phyloP scores from a whole-genome alignment of 2,329 filamentous ascomycete genomes.

The Chaetoscypha palmicola region DNA sequence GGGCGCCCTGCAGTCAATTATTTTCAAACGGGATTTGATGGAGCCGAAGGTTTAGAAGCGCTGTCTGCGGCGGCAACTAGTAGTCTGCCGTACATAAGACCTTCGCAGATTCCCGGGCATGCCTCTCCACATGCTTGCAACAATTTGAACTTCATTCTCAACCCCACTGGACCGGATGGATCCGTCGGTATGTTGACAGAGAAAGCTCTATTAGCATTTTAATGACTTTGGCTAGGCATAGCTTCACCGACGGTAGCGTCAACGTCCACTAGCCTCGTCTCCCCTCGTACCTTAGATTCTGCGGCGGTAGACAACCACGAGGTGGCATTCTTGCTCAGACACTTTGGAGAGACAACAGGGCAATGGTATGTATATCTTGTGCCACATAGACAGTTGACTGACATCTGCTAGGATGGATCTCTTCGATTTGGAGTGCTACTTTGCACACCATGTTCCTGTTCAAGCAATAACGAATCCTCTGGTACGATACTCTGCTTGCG shows the following conservation, averaged over 20 bases:
- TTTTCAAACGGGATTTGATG: slow-evolving; percentile 25
- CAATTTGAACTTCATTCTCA: slow-evolving; percentile 51
- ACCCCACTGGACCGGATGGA: slow-evolving; percentile 30
- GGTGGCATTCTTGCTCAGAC: slow-evolving; percentile 50
- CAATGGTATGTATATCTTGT: slow-evolving; percentile 40
- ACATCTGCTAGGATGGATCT: slow-evolving; percentile 41
- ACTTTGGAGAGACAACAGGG: slow-evolving; percentile 53
- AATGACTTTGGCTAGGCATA: slow-evolving; percentile 29
- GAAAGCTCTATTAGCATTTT: neutral
- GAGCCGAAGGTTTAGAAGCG: slow-evolving; percentile 46
- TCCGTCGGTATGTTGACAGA: slow-evolving; percentile 19
- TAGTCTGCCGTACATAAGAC: slow-evolving; percentile 32
- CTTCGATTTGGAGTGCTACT: slow-evolving; percentile 50
- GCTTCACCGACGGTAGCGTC: slow-evolving; percentile 35
- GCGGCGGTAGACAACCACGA: slow-evolving; percentile 43
- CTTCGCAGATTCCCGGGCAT: slow-evolving; percentile 15
- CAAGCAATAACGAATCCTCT: slow-evolving; percentile 44
- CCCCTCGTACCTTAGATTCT: neutral
- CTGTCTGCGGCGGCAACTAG: slow-evolving; percentile 45
- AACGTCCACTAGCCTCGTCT: slow-evolving; percentile 7
- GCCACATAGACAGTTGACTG: neutral
- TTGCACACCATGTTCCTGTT: slow-evolving; percentile 52
- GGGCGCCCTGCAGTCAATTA: slow-evolving; percentile 19
- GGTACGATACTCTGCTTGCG: slow-evolving; percentile 47
- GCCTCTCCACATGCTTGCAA: slow-evolving; percentile 29